Evolutionary conservation across 306 rosid genomes (phyloP).

Genomic region (Castanospermum australe): DNA sequence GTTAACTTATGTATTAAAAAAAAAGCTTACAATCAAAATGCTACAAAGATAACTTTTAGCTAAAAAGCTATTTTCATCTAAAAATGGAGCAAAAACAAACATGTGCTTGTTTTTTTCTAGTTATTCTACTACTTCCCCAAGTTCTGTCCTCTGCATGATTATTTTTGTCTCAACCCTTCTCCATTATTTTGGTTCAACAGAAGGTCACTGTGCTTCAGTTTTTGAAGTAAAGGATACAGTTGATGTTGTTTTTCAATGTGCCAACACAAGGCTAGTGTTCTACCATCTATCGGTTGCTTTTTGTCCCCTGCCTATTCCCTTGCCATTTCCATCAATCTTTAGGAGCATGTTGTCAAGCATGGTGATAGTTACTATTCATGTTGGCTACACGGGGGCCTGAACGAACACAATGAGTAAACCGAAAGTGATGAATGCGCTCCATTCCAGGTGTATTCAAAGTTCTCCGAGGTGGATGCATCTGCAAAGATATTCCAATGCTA

Average conservation of each 20-base stretch:
- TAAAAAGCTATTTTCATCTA: no score
- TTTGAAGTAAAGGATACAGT: constrained; percentile 49
- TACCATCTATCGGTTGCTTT: constrained; percentile 69
- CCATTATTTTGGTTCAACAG: constrained; percentile 35
- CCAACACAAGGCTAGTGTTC: constrained; percentile 62
- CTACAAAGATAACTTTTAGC: no score
- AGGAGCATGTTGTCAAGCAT: constrained; percentile 57
- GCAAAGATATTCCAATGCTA: no score
- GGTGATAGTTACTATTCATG: constrained; percentile 68
- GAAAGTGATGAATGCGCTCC: no score
- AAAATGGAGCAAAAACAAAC: no score
- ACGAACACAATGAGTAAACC: no score
- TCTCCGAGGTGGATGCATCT: no score
- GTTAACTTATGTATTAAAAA: no score
- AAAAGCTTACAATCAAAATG: no score
- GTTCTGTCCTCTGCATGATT: constrained; percentile 11
- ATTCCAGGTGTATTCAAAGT: no score
- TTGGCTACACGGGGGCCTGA: no score
- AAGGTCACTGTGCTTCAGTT: constrained; percentile 58
- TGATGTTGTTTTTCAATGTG: constrained; percentile 53
- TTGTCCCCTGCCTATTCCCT: constrained; percentile 85
- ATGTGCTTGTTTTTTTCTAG: not conserved
- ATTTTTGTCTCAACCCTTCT: not conserved
- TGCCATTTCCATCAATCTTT: constrained; percentile 88
- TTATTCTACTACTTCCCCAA: constrained; percentile 16